phyloP scores from a whole-genome alignment of 2,329 filamentous ascomycete genomes.

The Diaporthe citrichinensis region DNA sequence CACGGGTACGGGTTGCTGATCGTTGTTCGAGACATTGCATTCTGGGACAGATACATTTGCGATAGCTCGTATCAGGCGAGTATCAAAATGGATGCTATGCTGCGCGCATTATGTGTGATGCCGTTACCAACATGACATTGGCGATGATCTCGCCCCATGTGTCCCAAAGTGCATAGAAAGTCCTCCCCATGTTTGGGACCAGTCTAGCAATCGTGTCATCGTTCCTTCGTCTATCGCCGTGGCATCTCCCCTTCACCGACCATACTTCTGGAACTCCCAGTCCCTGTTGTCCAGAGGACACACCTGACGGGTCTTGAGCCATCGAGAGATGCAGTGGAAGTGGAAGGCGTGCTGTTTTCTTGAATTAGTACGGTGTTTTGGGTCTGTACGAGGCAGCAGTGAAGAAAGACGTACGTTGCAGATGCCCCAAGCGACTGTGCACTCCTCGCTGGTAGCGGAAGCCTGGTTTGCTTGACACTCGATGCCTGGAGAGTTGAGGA shows the following conservation, averaged over 20 bases:
- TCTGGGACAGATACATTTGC: not conserved
- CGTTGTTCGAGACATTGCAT: not conserved
- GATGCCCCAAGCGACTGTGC: conserved; percentile 98
- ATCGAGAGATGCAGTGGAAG: conserved; percentile 99
- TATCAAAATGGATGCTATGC: conserved; percentile 19
- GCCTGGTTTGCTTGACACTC: conserved; percentile 99
- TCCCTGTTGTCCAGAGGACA: conserved; percentile 98
- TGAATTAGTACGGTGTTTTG: conserved; percentile 51
- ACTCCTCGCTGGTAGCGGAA: conserved; percentile 96
- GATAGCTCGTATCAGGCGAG: conserved; percentile 26
- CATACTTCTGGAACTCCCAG: conserved; percentile 99
- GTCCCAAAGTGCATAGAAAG: not conserved
- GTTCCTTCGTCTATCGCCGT: conserved; percentile 18
- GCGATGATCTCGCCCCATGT: conserved; percentile 14
- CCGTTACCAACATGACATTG: conserved; percentile 5
- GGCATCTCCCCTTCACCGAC: conserved; percentile 63
- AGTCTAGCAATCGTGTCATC: conserved; percentile 10
- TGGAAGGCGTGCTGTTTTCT: conserved; percentile 91
- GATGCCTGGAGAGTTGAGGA: conserved; percentile 73
- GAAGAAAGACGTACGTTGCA: conserved; percentile 84
- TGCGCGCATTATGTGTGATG: conserved; percentile 30
- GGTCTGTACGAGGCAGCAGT: not conserved
- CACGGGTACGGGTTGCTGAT: not conserved
- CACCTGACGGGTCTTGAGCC: conserved; percentile 99
- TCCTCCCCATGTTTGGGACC: not conserved